Percentiles rank a stretch among this genome's conserved stretches.
Evolutionary conservation across 768 basidiomycete genomes (phyloP).

Genomic region (Boletus rufocinnamomeus): DNA sequence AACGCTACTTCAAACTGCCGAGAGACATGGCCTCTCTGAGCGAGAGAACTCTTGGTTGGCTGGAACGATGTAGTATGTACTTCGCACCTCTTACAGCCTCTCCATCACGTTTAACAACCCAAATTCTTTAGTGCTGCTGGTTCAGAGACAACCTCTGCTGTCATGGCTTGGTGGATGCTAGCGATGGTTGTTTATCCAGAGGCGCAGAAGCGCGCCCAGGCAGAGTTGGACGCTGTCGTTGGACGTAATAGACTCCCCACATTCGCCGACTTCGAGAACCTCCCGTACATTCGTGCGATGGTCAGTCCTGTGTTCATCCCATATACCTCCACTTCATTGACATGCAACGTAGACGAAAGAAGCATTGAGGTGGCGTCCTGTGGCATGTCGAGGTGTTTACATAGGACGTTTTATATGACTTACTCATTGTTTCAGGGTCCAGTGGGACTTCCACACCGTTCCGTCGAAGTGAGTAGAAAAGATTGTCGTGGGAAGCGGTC

Average conservation of each 20-base stretch:
- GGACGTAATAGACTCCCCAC: constrained; percentile 23
- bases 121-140: not conserved
- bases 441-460: constrained; percentile 6
- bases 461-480: not conserved
- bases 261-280: constrained; percentile 9
- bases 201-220: constrained; percentile 27
- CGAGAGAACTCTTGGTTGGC: too few relatives aligned
- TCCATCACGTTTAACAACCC: too few relatives aligned
- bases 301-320: not conserved
- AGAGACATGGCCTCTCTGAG: too few relatives aligned
- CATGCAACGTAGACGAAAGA: constrained; percentile 2
- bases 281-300: constrained; percentile 12
- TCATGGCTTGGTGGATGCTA: constrained; percentile 24
- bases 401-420: not conserved
- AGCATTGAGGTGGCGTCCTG: constrained; percentile 12
- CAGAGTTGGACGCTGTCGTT: constrained; percentile 28
- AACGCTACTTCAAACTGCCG: too few relatives aligned
- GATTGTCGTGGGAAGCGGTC: not conserved
- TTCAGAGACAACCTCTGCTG: constrained; percentile 5
- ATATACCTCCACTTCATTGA: not conserved
- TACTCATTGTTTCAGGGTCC: not conserved
- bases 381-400: not conserved
- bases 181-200: constrained; percentile 30
- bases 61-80: too few relatives aligned
- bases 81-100: too few relatives aligned